These are phyloP conservation scores for Aspergillus bridgeri DNA, from an alignment of 495 filamentous ascomycete species.

Conservation along the genomic window DNA sequence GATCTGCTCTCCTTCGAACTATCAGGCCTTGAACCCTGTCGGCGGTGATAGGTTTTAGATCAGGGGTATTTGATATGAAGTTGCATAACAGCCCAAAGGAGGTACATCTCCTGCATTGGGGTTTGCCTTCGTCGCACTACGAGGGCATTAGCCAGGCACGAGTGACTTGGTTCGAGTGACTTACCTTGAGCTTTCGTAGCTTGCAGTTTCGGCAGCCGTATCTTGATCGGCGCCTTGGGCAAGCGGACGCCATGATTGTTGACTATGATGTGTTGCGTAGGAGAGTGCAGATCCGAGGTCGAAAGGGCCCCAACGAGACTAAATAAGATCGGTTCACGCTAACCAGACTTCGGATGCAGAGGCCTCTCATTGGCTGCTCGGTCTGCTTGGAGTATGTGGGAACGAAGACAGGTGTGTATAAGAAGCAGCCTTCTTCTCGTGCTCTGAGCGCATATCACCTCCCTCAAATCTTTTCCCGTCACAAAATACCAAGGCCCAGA, in stretches of 20 bases:
- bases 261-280: slow-evolving; percentile 3
- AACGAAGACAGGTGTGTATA: too few relatives aligned
- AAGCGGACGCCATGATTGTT: slow-evolving; percentile 18
- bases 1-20: slow-evolving; percentile 12
- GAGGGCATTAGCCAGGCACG: slow-evolving; percentile 11
- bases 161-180: slow-evolving; percentile 11
- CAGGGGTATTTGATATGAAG: slow-evolving; percentile 33
- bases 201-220: slow-evolving; percentile 51
- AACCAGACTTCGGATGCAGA: slow-evolving; percentile 24
- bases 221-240: slow-evolving; percentile 32
- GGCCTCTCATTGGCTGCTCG: slow-evolving; percentile 26
- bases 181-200: slow-evolving; percentile 46
- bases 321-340: slow-evolving; percentile 15
- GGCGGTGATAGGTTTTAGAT: slow-evolving; percentile 34
- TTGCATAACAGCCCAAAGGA: slow-evolving; percentile 45
- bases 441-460: too few relatives aligned
- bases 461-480: background rate
- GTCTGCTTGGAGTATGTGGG: too few relatives aligned
- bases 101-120: slow-evolving; percentile 42
- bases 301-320: background rate
- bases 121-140: slow-evolving; percentile 46
- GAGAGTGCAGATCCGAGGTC: too few relatives aligned
- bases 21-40: slow-evolving; percentile 18
- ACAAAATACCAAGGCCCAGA: slow-evolving; percentile 10
- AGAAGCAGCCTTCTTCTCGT: too few relatives aligned